phyloP scores from a whole-genome alignment of 2,329 filamentous ascomycete genomes.

The Hypomyces rosellus region DNA sequence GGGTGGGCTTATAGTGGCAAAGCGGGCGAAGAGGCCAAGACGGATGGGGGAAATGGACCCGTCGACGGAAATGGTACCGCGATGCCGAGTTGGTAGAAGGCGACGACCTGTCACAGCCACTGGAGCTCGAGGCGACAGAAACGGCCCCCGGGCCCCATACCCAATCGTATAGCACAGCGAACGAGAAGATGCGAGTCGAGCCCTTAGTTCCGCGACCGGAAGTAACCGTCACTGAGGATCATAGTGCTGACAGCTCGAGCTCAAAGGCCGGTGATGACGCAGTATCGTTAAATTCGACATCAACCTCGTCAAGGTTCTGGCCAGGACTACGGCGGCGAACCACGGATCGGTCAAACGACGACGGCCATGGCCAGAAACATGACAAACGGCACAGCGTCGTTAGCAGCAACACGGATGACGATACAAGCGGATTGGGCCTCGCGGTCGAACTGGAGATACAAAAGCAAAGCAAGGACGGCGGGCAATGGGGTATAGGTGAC shows the following conservation, averaged over 20 bases:
- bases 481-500: slow-evolving; percentile 73
- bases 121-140: slow-evolving; percentile 32
- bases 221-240: slow-evolving; percentile 20
- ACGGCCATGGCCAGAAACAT: slow-evolving; percentile 4
- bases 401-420: slow-evolving; percentile 31
- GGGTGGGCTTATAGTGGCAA: slow-evolving; percentile 60
- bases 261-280: slow-evolving; percentile 34
- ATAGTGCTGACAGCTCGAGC: slow-evolving; percentile 20
- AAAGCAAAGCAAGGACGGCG: slow-evolving; percentile 47
- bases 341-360: slow-evolving; percentile 26
- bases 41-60: slow-evolving; percentile 90
- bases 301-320: slow-evolving; percentile 42
- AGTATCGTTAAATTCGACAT: slow-evolving; percentile 42
- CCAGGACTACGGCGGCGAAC: slow-evolving; percentile 35
- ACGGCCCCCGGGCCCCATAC: slow-evolving; percentile 19
- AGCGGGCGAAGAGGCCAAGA: slow-evolving; percentile 78
- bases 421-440: slow-evolving; percentile 34
- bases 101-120: slow-evolving; percentile 23
- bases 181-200: slow-evolving; percentile 32
- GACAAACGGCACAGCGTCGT: slow-evolving; percentile 28
- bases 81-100: slow-evolving; percentile 91
- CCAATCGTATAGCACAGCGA: slow-evolving; percentile 29
- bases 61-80: slow-evolving; percentile 90
- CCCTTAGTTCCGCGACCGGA: slow-evolving; percentile 16
- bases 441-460: slow-evolving; percentile 47